Evolutionary conservation across 176 grass and related monocot genomes (phyloP), one percentile per base, ranked within the genome.

Genomic region (Oropetium thomaeum): DNA sequence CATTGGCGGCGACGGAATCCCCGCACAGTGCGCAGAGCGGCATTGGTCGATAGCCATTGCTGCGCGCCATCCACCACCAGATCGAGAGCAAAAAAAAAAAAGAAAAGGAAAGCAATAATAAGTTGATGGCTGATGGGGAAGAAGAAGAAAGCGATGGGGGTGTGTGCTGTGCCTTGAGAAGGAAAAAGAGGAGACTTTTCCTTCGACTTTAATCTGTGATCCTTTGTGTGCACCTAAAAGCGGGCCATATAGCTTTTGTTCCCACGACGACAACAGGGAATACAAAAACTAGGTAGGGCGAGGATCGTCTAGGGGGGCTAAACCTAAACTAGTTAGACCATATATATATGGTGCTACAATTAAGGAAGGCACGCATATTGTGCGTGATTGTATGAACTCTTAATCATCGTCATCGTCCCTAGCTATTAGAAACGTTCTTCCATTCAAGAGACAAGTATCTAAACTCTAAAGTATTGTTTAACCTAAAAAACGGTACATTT

Each of bases 1-100:
- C 54, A 83, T 77, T 76, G 52, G 73, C 30, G 8, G 42, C 73
- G 1, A 62, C 35, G 81, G 81, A 62, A 83, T 77, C 73, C 64
- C 31, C 23, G 26, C 37, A 37, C 63, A 49, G 61, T 33, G 27
- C 19, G 4, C 75, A 14, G 23, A 14, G 23, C 8, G 32, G 33
- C 19, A 51, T 51, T 15, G 62, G 37, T 26, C 14, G 8, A 30
- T 28, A 26, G 61, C 62, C 30, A 83, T 61, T 75, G 73, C n/a
- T n/a, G n/a, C n/a, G n/a, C n/a, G n/a, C 81, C 63, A 69, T 61
- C 71, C 63, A 76, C 62, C 49, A 76, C 71, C 15, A 31, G 10
- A n/a, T n/a, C n/a, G n/a, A n/a, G n/a, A n/a, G n/a, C n/a, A n/a
- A n/a, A n/a, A 58, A 39, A 28, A 58, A 33, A 30, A 5, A 63